phyloP scores from a whole-genome alignment of 2,329 filamentous ascomycete species.

The Cadophora gregata region DNA sequence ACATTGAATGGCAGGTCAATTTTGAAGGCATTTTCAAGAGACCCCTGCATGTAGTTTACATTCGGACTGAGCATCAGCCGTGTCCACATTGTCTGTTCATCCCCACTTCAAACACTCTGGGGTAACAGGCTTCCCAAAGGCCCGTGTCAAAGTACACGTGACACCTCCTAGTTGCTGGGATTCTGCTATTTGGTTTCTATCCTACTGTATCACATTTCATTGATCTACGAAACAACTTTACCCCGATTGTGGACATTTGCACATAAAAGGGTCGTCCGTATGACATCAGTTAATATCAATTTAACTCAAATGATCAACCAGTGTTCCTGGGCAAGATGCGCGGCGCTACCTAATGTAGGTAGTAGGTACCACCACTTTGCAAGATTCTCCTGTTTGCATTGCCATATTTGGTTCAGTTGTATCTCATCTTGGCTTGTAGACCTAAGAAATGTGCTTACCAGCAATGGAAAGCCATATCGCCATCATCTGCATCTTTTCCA shows the following conservation, averaged over 20 bases:
- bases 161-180: neutral
- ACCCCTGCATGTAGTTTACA: neutral
- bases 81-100: neutral
- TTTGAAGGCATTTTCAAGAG: neutral
- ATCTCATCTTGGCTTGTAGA: neutral
- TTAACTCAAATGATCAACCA: neutral
- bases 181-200: neutral
- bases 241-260: neutral
- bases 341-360: too few species aligned
- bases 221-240: neutral
- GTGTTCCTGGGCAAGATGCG: neutral
- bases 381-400: neutral
- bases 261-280: neutral
- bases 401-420: neutral
- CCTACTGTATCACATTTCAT: neutral
- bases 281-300: neutral
- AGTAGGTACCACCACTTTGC: neutral
- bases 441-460: neutral
- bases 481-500: neutral
- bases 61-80: too few species aligned
- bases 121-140: neutral
- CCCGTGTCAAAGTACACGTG: neutral
- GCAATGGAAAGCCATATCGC: neutral
- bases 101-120: neutral
- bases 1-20: neutral